phyloP scores from a whole-genome alignment of 2,329 filamentous ascomycete genomes.

The Nemania bipapillata region DNA sequence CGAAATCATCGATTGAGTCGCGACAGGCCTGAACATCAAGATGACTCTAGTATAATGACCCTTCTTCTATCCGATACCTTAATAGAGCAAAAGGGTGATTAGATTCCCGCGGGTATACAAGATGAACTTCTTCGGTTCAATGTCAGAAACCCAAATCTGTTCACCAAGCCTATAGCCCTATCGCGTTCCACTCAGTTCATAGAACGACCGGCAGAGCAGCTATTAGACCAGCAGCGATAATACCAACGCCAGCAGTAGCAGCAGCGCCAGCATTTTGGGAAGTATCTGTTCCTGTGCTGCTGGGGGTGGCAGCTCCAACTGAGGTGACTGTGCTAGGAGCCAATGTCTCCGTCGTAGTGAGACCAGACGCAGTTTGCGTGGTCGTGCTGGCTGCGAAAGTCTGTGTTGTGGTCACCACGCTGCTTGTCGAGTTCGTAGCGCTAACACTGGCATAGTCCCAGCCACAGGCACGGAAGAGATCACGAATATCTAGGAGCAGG shows the following conservation, averaged over 20 bases:
- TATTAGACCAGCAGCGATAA: constrained; percentile 24
- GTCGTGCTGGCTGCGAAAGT: constrained; percentile 2
- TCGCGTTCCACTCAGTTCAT: neutral
- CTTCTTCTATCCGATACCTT: neutral
- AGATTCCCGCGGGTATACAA: neutral
- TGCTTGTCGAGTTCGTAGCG: constrained; percentile 11
- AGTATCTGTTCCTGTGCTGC: neutral
- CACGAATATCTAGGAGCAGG: constrained; percentile 4
- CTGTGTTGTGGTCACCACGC: constrained; percentile 6
- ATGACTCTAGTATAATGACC: no score
- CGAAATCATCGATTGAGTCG: neutral
- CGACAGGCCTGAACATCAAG: neutral
- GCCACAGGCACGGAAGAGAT: constrained; percentile 19
- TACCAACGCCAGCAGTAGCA: constrained; percentile 2
- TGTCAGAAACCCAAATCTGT: neutral
- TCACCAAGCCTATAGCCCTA: neutral
- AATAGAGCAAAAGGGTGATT: neutral
- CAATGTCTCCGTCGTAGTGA: constrained; percentile 3
- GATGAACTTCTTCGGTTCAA: neutral
- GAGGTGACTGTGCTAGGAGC: constrained; percentile 16
- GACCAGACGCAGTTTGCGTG: neutral
- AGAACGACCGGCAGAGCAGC: constrained; percentile 18
- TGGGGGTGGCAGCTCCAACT: constrained; percentile 3
- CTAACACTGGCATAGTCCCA: constrained; percentile 22
- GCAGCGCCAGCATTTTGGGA: constrained; percentile 5